Base-by-base conservation (phyloP, 805 yeast genomes). In the Teunomyces lycoperdinae region DNA sequence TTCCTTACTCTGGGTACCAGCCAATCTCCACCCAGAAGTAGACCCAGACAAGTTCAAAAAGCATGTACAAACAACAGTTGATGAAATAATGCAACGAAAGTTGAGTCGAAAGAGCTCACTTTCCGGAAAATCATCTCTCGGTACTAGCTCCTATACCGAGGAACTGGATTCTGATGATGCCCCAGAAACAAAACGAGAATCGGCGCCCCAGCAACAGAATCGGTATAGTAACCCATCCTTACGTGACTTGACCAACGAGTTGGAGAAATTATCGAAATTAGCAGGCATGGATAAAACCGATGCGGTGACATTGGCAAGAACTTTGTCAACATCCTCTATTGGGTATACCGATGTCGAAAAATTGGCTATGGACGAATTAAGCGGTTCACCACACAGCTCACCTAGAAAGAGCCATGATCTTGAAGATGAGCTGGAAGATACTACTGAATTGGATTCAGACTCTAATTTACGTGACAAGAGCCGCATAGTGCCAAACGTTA, bases 1-100 rank as follows among this genome's bases (percentile, higher is more conserved):
- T 13, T 70, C 79, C 48, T 67, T 87, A 29, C 70, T 92, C 46
- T 92, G 99, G 99, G 97, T 94, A 1, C 98, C 98, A 0, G 99
- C 98, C 1, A 83, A 81, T 52, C 76, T 89, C 33, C 99, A 94
- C 63, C 98, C 98, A 1, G 92, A 87, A 58, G 79, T 92, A n/a
- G 91, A 95, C 24, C 98, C 98, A 2, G 95, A 88, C 58, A 89
- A 87, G 57, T 86, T 83, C 68, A 73, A 83, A 53, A 78, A 77
- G 54, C 86, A 85, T 60, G 83, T 87, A 40, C 84, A 84, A 49
- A 64, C 70, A 26, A 75, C 80, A n/a, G 81, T 79, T 3, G 77
- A 75, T 50, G 82, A 78, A 51, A 63, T 79, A 30, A 66, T 78
- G 51, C 74, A 76, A 45, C 69, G 75, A 42, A 61, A 64, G 56